phyloP scores from a whole-genome alignment of 208 protist species.

The Entamoeba nuttalli region DNA sequence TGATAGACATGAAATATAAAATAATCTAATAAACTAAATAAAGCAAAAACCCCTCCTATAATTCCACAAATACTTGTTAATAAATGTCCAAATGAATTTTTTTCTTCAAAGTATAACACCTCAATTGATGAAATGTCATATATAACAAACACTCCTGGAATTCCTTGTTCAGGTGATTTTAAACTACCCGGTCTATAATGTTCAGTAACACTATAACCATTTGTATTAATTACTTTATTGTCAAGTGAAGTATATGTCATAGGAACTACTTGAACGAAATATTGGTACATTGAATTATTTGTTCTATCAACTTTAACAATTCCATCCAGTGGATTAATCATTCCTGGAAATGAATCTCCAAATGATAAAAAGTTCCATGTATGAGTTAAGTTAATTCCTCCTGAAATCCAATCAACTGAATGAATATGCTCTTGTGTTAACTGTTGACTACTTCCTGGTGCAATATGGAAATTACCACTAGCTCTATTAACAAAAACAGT shows the following conservation, averaged over 20 bases:
- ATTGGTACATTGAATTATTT: not conserved
- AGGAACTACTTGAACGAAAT: not conserved
- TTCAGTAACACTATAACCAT: not conserved
- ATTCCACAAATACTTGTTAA: not conserved
- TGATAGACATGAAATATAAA: not conserved
- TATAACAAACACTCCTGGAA: not conserved
- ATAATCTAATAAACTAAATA: not conserved
- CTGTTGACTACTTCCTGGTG: not conserved
- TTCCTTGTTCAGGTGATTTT: not conserved
- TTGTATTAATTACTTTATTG: not conserved
- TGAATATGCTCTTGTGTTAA: not conserved
- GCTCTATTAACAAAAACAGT: not conserved
- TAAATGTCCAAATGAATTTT: not conserved
- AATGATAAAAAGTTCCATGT: not conserved
- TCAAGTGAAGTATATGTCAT: not conserved
- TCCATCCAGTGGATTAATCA: not conserved
- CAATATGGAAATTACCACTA: not conserved
- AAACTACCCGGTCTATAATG: not conserved
- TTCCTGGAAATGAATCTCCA: not conserved
- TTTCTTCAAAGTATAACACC: not conserved
- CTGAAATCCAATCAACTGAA: not conserved
- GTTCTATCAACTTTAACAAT: not conserved
- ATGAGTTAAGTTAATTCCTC: not conserved
- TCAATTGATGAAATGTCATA: not conserved
- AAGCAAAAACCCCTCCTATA: not conserved